Conservation (phyloP, 495 filamentous ascomycete genomes). For the Hypoxylon rickii region DNA sequence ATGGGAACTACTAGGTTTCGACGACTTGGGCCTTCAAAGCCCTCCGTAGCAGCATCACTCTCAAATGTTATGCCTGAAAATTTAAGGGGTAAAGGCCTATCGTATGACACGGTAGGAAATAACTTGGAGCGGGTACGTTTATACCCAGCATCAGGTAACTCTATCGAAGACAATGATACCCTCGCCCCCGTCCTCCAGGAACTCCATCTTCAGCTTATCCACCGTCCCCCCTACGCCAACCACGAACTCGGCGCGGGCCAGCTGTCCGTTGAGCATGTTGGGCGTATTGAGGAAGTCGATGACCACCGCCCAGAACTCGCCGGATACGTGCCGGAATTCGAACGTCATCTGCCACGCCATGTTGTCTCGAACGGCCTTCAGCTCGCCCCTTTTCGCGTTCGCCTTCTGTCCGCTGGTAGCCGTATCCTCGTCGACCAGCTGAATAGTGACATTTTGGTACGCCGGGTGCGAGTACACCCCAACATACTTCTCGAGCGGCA, state of each 20-base stretch:
- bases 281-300: slow-evolving; percentile 22
- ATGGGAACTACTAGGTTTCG: no score
- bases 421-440: slow-evolving; percentile 7
- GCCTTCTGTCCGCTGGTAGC: not conserved
- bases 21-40: no score
- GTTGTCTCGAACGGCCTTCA: slow-evolving; percentile 33
- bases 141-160: no score
- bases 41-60: no score
- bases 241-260: slow-evolving; percentile 44
- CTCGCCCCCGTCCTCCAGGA: slow-evolving; percentile 42
- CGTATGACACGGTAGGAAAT: no score
- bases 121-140: no score
- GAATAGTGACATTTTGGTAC: slow-evolving; percentile 46
- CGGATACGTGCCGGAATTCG: slow-evolving; percentile 40
- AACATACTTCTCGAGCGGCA: slow-evolving; percentile 41
- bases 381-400: slow-evolving; percentile 4
- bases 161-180: slow-evolving; percentile 34
- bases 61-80: no score
- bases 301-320: slow-evolving; percentile 42
- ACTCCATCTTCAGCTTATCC: slow-evolving; percentile 36
- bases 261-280: slow-evolving; percentile 23
- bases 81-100: no score
- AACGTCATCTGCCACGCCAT: slow-evolving; percentile 36
- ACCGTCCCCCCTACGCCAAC: slow-evolving; percentile 43
- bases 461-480: slow-evolving; percentile 51